Conservation (phyloP, 2,329 filamentous ascomycete genomes). For the Neocucurbitaria cava region DNA sequence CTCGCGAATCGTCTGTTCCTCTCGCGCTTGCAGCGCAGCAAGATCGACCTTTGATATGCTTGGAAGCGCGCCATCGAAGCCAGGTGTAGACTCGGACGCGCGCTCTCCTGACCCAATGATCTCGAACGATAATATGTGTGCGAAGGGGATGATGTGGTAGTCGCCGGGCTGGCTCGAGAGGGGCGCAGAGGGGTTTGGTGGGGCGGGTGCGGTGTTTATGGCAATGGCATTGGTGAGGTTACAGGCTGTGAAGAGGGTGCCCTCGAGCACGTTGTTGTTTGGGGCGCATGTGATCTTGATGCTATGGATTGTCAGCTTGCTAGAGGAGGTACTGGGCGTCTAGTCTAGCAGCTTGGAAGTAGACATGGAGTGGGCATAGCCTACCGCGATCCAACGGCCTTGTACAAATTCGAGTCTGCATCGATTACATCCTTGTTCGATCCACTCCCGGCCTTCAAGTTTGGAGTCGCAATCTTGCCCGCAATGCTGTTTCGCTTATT, state of each 20-base stretch:
- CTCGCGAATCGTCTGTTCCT: slow-evolving; percentile 62
- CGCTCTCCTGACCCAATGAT: slow-evolving; percentile 53
- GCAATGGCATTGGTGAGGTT: slow-evolving; percentile 67
- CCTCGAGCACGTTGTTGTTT: slow-evolving; percentile 62
- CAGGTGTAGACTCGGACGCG: slow-evolving; percentile 44
- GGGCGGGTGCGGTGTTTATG: slow-evolving; percentile 61
- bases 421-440: slow-evolving; percentile 55
- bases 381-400: slow-evolving; percentile 68
- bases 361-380: slow-evolving; percentile 20
- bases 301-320: slow-evolving; percentile 47
- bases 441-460: slow-evolving; percentile 51
- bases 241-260: slow-evolving; percentile 68
- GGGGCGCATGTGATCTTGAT: slow-evolving; percentile 65
- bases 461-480: slow-evolving; percentile 61
- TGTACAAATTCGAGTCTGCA: slow-evolving; percentile 62
- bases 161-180: slow-evolving; percentile 56
- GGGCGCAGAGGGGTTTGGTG: slow-evolving; percentile 52
- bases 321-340: not conserved
- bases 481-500: slow-evolving; percentile 64
- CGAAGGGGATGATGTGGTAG: slow-evolving; percentile 67
- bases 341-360: not conserved
- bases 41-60: slow-evolving; percentile 61
- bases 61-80: slow-evolving; percentile 55
- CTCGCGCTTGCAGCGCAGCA: slow-evolving; percentile 61
- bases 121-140: slow-evolving; percentile 65